These are phyloP conservation scores for Candida frijolesensis DNA, from an alignment of 1,139 yeast genomes.

Conservation along the genomic window DNA sequence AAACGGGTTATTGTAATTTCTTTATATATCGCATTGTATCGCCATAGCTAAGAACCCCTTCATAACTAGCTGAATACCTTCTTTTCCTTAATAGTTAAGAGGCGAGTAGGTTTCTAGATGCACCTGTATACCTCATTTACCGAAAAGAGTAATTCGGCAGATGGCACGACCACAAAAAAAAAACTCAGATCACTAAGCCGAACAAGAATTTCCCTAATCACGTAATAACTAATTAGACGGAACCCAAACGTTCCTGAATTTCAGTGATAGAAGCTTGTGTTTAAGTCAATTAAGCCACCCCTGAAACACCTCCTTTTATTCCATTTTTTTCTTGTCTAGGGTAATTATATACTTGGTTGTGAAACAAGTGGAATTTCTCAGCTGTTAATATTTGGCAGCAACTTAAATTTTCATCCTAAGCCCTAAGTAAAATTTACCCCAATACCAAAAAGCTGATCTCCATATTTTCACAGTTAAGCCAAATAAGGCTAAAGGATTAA, in stretches of 20 bases:
- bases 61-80: not conserved
- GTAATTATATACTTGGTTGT: not conserved
- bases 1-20: not conserved
- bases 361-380: not conserved
- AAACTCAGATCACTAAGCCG: not conserved
- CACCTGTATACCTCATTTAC: not conserved
- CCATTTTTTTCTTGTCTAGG: not conserved
- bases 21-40: not conserved
- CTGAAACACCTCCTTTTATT: not conserved
- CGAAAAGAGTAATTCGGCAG: not conserved
- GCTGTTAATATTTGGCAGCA: not conserved
- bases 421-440: too few relatives aligned
- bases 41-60: too few relatives aligned
- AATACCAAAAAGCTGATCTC: too few relatives aligned
- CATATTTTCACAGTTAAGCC: too few relatives aligned
- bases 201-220: not conserved
- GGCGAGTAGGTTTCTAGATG: not conserved
- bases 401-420: too few relatives aligned
- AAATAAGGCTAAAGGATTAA: too few relatives aligned
- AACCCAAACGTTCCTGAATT: not conserved
- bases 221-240: not conserved
- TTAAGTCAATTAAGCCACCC: not conserved
- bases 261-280: too few relatives aligned
- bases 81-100: slow-evolving; percentile 1
- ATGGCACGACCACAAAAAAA: not conserved